Percentiles rank a stretch among this genome's conserved stretches.
These are phyloP conservation scores for Annona cherimola DNA, from an alignment of 164 flowering plant genomes.

Conservation along the genomic window DNA sequence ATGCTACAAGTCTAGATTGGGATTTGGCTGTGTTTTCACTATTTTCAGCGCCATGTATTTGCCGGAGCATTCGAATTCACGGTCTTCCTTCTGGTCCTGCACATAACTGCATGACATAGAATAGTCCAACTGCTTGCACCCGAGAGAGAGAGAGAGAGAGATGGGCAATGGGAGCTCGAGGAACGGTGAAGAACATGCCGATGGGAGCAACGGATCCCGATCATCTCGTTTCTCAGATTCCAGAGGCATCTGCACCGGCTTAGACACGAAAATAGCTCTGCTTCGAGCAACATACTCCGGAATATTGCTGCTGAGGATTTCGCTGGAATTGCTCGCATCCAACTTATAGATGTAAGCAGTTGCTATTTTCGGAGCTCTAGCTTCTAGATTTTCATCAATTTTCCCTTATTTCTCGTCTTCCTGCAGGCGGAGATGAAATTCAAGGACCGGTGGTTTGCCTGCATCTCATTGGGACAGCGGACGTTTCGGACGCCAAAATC, in stretches of 20 bases:
- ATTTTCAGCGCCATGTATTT: too few species aligned
- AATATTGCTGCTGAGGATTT: constrained; percentile 42
- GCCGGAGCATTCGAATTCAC: too few species aligned
- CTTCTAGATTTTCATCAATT: background rate
- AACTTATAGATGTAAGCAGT: constrained; percentile 32
- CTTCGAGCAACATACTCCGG: constrained; percentile 13
- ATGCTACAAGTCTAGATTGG: too few species aligned
- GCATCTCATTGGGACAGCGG: constrained; percentile 83
- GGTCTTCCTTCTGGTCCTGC: too few species aligned
- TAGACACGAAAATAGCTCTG: constrained; percentile 8
- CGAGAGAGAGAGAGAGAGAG: constrained; percentile 9
- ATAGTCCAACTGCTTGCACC: too few species aligned
- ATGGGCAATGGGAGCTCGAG: constrained; percentile 42
- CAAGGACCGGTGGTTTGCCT: constrained; percentile 89
- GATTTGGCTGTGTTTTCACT: too few species aligned
- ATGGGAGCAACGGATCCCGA: constrained; percentile 3
- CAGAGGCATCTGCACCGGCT: constrained; percentile 19
- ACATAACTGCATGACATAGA: too few species aligned
- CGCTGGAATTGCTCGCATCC: constrained; percentile 65
- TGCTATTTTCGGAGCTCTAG: background rate
- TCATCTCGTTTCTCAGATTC: constrained; percentile 18
- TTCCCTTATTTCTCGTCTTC: constrained; percentile 1
- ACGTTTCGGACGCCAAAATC: constrained; percentile 65
- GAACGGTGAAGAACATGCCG: background rate
- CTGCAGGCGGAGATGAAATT: constrained; percentile 86